phyloP scores from a whole-genome alignment of 2,329 filamentous ascomycete species.

The Aspergillus piperis region DNA sequence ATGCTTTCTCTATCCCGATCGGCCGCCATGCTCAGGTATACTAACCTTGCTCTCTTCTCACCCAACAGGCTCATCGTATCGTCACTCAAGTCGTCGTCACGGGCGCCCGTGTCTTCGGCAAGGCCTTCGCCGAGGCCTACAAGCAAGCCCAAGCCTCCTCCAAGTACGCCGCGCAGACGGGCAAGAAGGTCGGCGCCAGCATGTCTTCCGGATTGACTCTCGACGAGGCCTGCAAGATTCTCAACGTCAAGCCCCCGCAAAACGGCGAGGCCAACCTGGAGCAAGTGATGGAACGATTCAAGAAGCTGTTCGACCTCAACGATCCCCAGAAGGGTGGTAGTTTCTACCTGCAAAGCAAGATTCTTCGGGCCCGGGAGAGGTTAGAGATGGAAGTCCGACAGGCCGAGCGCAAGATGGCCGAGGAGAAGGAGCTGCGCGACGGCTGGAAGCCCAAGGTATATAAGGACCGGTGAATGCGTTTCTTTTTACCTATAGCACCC shows the following conservation, averaged over 20 bases:
- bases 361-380: constrained; percentile 84
- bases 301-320: constrained; percentile 90
- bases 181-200: constrained; percentile 55
- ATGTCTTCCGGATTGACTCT: constrained; percentile 77
- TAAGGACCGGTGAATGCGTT: constrained; percentile 67
- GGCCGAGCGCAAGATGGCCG: constrained; percentile 67
- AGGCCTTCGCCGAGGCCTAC: constrained; percentile 91
- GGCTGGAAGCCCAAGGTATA: constrained; percentile 96
- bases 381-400: constrained; percentile 84
- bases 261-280: constrained; percentile 76
- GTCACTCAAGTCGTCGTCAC: constrained; percentile 91
- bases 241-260: constrained; percentile 89
- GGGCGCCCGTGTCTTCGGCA: constrained; percentile 86
- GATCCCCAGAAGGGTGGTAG: constrained; percentile 94
- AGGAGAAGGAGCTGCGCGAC: constrained; percentile 76
- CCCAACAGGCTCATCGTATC: constrained; percentile 79
- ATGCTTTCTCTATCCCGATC: neutral
- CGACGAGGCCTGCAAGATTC: constrained; percentile 94
- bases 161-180: constrained; percentile 73
- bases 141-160: constrained; percentile 89
- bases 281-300: constrained; percentile 82
- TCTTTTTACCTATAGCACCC: neutral
- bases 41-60: constrained; percentile 6
- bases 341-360: constrained; percentile 98
- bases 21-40: neutral